Evolutionary conservation across 257 asterid species (phyloP).

Genomic region (Primulina huaijiensis): DNA sequence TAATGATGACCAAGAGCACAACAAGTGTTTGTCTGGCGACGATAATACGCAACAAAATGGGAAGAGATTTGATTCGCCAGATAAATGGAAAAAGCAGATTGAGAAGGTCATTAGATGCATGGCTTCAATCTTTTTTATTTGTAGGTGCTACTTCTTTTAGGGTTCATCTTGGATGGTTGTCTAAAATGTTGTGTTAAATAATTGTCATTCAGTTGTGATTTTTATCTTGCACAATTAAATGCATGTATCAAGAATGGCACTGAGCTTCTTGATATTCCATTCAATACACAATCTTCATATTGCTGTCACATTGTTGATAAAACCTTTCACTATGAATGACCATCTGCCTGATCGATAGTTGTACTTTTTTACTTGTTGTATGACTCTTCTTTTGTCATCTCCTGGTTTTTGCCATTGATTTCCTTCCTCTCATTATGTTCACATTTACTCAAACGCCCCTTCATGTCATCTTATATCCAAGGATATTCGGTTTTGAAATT

Average conservation of each 20-base stretch:
- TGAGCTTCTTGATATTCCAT: conserved; percentile 14
- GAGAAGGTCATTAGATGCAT: conserved; percentile 99
- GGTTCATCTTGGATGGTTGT: conserved; percentile 62
- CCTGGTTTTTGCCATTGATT: conserved; percentile 8
- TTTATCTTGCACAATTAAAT: conserved; percentile 23
- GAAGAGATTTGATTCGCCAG: conserved; percentile 50
- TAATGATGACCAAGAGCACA: conserved; percentile 38
- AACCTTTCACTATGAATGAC: conserved; percentile 9
- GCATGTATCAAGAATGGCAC: conserved; percentile 16
- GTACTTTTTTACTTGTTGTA: conserved; percentile 21
- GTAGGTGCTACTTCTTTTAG: conserved; percentile 98
- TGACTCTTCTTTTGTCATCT: conserved; percentile 3
- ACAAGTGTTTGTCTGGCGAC: conserved; percentile 32
- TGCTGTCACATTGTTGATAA: conserved; percentile 20
- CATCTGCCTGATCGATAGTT: conserved; percentile 18
- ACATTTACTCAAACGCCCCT: conserved; percentile 11
- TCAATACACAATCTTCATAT: conserved; percentile 15
- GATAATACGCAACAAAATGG: conserved; percentile 27
- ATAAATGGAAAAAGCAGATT: conserved; percentile 87
- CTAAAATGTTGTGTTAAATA: conserved; percentile 40
- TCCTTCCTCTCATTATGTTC: conserved; percentile 12
- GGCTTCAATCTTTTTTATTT: conserved; percentile 81
- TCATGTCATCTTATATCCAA: background rate
- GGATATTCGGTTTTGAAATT: conserved; percentile 20
- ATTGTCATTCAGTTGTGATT: conserved; percentile 29